Conservation (phyloP, 179 eudicot genomes). For the Monotropa hypopitys region DNA sequence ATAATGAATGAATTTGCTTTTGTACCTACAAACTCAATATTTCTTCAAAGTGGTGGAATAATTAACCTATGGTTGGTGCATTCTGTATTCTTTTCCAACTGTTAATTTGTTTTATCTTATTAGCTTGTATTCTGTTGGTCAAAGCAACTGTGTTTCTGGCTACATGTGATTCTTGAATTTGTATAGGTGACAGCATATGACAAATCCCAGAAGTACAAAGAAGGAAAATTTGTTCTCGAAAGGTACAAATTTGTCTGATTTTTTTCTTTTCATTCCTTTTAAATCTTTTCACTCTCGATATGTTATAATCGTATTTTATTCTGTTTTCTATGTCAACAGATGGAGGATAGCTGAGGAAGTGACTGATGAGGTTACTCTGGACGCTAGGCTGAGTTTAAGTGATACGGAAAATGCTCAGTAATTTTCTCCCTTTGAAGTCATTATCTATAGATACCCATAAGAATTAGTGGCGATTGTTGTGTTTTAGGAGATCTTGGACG, state of each 20-base stretch:
- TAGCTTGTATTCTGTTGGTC: neutral
- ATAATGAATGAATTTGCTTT: neutral
- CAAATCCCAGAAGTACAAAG: conserved; percentile 71
- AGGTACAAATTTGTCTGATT: conserved; percentile 22
- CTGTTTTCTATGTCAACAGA: conserved; percentile 19
- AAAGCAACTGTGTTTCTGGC: too few species aligned
- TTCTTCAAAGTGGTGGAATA: neutral
- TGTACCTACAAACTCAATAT: neutral
- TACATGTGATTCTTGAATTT: neutral
- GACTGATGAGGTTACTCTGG: conserved; percentile 41
- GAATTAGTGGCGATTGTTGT: neutral
- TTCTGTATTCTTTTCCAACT: neutral
- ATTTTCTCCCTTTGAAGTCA: neutral
- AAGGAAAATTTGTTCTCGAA: conserved; percentile 90
- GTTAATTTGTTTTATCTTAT: neutral
- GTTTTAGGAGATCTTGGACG: neutral
- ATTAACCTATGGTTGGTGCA: neutral
- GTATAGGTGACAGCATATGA: conserved; percentile 45
- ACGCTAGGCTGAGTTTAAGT: conserved; percentile 22
- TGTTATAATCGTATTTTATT: neutral
- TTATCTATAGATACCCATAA: neutral
- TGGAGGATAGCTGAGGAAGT: conserved; percentile 48
- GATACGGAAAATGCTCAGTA: conserved; percentile 1
- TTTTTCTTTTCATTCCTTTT: neutral
- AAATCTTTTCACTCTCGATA: neutral